Evolutionary conservation across 2,329 filamentous ascomycete genomes (phyloP), one percentile per base, ranked within the genome.

Genomic region (Claviceps monticola): DNA sequence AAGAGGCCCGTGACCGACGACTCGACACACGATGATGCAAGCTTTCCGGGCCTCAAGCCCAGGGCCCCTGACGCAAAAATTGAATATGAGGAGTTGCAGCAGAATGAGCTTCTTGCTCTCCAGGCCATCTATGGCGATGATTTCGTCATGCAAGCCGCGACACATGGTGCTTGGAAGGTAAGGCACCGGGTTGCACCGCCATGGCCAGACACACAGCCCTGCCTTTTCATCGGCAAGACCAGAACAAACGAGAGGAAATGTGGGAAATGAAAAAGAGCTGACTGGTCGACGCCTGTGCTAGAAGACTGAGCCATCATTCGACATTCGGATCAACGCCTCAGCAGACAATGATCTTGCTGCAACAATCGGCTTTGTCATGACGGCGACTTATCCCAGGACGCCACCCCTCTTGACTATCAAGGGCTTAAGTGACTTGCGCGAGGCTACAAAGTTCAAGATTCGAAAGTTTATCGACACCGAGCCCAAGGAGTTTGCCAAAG

Each of bases 61-160:
- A 61, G 65, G 53, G 68, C 68, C 58, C 64, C 69, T 54, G 65
- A 71, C 53, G 59, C 68, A 49, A 78, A 71, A 58, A 76, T 76
- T 16, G 72, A 89, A 62, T 95, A 96, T 70, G 80, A 83, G 57
- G 85, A 94, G 68, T 81, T 86, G 37, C 93, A 97, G 69, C 76
- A 85, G 61, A 86, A 95, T 64, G 93, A 97, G 70, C 75, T 95
- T 53, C 79, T 93, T 64, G 91, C 83, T 45, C 74, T 97, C 54
- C 78, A 85, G 61, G 86, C 91, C 43, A 94, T 97, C 48, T 97
- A 93, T 63, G 84, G 83, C 58, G 88, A 95, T 54, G 90, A 96
- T 63, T 96, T 88, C 62, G 75, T 84, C 59, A 81, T 84, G 64
- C 79, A 88, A 60, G 79, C 84, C 61, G 78, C 79, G 49, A 78